A percentile compares a stretch with the other conserved stretches of the same genome.
Evolutionary conservation across 768 basidiomycete genomes (phyloP).

Genomic region (Gymnopilus junonius): DNA sequence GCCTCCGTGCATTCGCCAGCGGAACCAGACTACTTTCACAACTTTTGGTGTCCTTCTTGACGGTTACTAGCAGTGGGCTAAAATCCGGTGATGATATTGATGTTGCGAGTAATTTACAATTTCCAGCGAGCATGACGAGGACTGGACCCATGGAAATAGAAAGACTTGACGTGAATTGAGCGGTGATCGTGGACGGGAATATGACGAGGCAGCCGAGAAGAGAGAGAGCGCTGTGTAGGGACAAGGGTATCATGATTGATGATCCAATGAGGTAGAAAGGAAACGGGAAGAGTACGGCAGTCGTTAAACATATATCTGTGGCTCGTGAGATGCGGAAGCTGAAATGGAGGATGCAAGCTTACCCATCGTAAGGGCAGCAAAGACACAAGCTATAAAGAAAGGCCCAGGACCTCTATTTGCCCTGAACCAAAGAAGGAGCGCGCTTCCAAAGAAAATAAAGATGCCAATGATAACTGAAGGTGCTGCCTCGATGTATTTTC

Average conservation of each 20-base stretch:
- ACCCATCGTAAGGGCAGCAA: constrained; percentile 68
- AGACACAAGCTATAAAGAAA: constrained; percentile 55
- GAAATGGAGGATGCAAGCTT: constrained; percentile 8
- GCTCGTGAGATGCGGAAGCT: neutral
- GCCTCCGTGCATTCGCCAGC: constrained; percentile 52
- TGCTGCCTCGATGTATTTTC: constrained; percentile 63
- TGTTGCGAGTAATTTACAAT: constrained; percentile 50
- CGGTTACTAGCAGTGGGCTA: constrained; percentile 26
- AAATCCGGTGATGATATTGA: constrained; percentile 49
- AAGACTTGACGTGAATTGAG: constrained; percentile 57
- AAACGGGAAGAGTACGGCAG: constrained; percentile 64
- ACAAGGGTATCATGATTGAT: constrained; percentile 58
- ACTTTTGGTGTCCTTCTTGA: constrained; percentile 37
- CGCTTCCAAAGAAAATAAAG: constrained; percentile 67
- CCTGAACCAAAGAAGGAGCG: constrained; percentile 63
- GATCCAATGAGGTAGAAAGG: constrained; percentile 66
- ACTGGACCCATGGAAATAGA: constrained; percentile 54
- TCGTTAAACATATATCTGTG: constrained; percentile 63
- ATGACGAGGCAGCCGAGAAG: constrained; percentile 55
- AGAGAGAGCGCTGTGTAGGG: constrained; percentile 61
- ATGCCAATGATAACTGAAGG: constrained; percentile 63
- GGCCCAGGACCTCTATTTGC: constrained; percentile 67
- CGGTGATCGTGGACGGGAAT: constrained; percentile 68
- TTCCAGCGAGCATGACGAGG: constrained; percentile 45
- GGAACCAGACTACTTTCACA: constrained; percentile 55